A percentile compares a stretch with the other conserved stretches of the same genome.
Evolutionary conservation across 2,329 filamentous ascomycete genomes (phyloP).

Genomic region (Lecanicillium sp.): DNA sequence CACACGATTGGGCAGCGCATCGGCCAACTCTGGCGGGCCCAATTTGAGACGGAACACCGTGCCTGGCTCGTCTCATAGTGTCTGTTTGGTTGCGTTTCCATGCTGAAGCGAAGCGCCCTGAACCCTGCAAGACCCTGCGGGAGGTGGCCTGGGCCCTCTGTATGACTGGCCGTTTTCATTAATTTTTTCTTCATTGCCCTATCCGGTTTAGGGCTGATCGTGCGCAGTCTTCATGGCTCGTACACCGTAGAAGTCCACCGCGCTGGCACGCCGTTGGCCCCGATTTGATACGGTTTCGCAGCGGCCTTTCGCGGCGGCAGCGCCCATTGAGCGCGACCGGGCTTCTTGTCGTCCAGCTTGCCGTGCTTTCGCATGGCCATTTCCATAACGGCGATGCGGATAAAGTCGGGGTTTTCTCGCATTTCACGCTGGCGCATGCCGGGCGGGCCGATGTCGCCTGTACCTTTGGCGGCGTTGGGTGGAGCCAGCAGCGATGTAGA

Average conservation of each 20-base stretch:
- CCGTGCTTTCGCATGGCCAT: slow-evolving; percentile 62
- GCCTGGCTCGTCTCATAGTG: too few relatives aligned
- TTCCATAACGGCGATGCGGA: slow-evolving; percentile 63
- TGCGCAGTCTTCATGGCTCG: slow-evolving; percentile 5
- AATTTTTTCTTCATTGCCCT: too few relatives aligned
- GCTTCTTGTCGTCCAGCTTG: slow-evolving; percentile 57
- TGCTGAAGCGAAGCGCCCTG: too few relatives aligned
- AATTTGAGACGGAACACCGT: too few relatives aligned
- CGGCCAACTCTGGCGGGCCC: too few relatives aligned
- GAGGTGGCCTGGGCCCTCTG: too few relatives aligned
- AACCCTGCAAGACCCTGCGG: too few relatives aligned
- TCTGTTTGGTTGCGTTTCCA: too few relatives aligned
- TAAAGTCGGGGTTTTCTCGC: slow-evolving; percentile 64
- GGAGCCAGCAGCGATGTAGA: slow-evolving; percentile 23
- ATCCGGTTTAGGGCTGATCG: too few relatives aligned
- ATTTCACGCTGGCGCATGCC: slow-evolving; percentile 56
- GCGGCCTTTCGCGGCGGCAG: slow-evolving; percentile 55
- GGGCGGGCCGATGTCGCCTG: slow-evolving; percentile 25
- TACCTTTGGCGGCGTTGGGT: slow-evolving; percentile 19
- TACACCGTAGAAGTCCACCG: slow-evolving; percentile 42
- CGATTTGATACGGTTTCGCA: slow-evolving; percentile 47
- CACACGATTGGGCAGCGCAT: too few relatives aligned
- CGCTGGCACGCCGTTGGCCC: slow-evolving; percentile 49
- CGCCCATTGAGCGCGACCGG: slow-evolving; percentile 60
- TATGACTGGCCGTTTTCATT: too few relatives aligned